phyloP scores from a whole-genome alignment of 495 filamentous ascomycete genomes.

The Pseudevernia furfuracea region DNA sequence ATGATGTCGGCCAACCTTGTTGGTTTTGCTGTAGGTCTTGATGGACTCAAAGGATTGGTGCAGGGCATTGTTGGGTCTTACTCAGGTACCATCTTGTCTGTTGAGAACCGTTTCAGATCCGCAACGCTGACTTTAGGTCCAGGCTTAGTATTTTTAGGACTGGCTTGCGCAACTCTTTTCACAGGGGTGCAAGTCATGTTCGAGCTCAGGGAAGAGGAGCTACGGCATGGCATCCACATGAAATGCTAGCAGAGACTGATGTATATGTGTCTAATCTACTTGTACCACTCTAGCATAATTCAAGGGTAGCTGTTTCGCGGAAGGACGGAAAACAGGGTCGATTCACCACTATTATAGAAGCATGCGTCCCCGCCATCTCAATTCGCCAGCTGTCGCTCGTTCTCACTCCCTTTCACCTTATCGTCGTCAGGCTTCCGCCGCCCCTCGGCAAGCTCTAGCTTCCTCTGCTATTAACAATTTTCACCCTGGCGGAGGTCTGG shows the following conservation, averaged over 20 bases:
- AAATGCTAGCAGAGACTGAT: slow-evolving; percentile 55
- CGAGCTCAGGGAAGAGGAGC: slow-evolving; percentile 80
- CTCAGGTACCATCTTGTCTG: slow-evolving; percentile 43
- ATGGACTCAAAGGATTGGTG: slow-evolving; percentile 72
- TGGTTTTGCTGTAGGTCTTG: slow-evolving; percentile 85
- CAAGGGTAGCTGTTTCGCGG: neutral
- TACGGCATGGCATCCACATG: slow-evolving; percentile 69
- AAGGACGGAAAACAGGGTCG: neutral
- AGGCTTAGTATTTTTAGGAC: slow-evolving; percentile 65
- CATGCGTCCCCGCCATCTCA: neutral
- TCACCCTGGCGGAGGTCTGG: no score
- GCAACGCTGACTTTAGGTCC: neutral
- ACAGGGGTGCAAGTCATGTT: slow-evolving; percentile 93
- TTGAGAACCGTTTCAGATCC: neutral
- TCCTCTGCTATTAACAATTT: no score
- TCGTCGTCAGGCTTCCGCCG: neutral
- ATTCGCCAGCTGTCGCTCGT: no score
- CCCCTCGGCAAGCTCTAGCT: no score
- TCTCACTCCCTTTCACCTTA: neutral
- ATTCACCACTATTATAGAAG: neutral
- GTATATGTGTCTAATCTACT: neutral
- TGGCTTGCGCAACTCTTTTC: slow-evolving; percentile 66
- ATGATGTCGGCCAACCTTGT: slow-evolving; percentile 95
- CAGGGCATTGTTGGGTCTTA: slow-evolving; percentile 65
- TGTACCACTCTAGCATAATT: neutral